Evolutionary conservation across 805 yeast genomes (phyloP).

Genomic region (Brettanomyces nanus): DNA sequence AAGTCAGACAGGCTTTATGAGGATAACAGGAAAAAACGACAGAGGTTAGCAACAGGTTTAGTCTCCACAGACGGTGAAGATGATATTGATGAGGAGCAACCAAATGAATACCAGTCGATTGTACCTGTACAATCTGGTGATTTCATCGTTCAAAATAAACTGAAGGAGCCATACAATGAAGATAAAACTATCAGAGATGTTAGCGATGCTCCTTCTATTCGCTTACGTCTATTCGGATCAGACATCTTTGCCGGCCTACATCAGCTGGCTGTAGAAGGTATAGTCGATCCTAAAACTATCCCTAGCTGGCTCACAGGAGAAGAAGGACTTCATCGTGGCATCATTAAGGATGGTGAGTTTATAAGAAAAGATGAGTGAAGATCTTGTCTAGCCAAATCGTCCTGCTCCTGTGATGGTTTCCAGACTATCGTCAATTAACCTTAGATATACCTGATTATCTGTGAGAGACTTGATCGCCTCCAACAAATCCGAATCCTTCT

Average conservation of each 20-base stretch:
- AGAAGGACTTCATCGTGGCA: constrained; percentile 48
- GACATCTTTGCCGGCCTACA: constrained; percentile 78
- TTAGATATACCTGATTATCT: constrained; percentile 11
- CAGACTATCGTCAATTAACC: constrained; percentile 18
- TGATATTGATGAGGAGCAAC: constrained; percentile 7
- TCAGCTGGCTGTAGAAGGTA: constrained; percentile 44
- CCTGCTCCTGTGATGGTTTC: constrained; percentile 19
- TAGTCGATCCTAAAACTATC: constrained; percentile 43
- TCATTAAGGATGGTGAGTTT: constrained; percentile 31
- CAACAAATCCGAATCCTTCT: constrained; percentile 33
- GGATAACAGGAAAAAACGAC: constrained; percentile 21
- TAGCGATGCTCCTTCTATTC: constrained; percentile 13
- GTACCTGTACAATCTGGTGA: constrained; percentile 52
- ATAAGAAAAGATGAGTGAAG: constrained; percentile 4
- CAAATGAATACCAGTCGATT: constrained; percentile 39
- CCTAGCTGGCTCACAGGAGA: constrained; percentile 82
- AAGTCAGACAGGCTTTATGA: constrained; percentile 32
- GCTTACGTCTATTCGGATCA: constrained; percentile 43
- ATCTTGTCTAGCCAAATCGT: constrained; percentile 2
- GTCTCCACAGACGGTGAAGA: constrained; percentile 4
- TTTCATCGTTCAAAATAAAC: constrained; percentile 31
- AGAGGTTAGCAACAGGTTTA: constrained; percentile 11
- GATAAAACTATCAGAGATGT: constrained; percentile 14
- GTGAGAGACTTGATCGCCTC: constrained; percentile 19
- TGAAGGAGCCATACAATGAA: constrained; percentile 9